Conservation (phyloP, 2,329 filamentous ascomycete species). For the Aureobasidium sp. region DNA sequence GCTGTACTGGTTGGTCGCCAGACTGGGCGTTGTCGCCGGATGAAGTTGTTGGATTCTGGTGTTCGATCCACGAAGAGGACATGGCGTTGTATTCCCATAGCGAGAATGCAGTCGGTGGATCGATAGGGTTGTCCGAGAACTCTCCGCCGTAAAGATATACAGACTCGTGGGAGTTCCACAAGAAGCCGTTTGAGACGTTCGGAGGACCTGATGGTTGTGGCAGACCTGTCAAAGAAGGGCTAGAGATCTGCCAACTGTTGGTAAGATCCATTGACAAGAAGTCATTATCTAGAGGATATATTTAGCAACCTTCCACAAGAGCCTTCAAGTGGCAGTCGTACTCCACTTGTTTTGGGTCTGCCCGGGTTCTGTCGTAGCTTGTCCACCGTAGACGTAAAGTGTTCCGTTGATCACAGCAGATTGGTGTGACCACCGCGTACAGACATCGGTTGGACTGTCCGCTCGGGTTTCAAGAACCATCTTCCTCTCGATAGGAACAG, state of each 20-base stretch:
- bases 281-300: slow-evolving; percentile 49
- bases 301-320: slow-evolving; percentile 11
- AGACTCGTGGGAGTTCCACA: slow-evolving; percentile 64
- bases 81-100: slow-evolving; percentile 63
- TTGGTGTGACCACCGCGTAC: slow-evolving; percentile 59
- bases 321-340: slow-evolving; percentile 30
- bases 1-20: slow-evolving; percentile 50
- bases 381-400: slow-evolving; percentile 67
- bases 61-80: slow-evolving; percentile 54
- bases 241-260: slow-evolving; percentile 59
- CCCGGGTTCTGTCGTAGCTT: slow-evolving; percentile 47
- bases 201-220: slow-evolving; percentile 61
- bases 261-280: slow-evolving; percentile 65
- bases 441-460: slow-evolving; percentile 48
- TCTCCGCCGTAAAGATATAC: slow-evolving; percentile 69
- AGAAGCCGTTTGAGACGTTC: slow-evolving; percentile 61
- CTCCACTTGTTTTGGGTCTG: slow-evolving; percentile 63
- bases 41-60: slow-evolving; percentile 52
- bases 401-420: slow-evolving; percentile 65
- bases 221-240: slow-evolving; percentile 55
- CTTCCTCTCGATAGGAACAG: slow-evolving; percentile 16
- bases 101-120: slow-evolving; percentile 50
- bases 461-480: slow-evolving; percentile 26
- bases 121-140: slow-evolving; percentile 55
- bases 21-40: slow-evolving; percentile 54